Conservation (phyloP, 768 basidiomycete species). For the Phylloporus sp. region DNA sequence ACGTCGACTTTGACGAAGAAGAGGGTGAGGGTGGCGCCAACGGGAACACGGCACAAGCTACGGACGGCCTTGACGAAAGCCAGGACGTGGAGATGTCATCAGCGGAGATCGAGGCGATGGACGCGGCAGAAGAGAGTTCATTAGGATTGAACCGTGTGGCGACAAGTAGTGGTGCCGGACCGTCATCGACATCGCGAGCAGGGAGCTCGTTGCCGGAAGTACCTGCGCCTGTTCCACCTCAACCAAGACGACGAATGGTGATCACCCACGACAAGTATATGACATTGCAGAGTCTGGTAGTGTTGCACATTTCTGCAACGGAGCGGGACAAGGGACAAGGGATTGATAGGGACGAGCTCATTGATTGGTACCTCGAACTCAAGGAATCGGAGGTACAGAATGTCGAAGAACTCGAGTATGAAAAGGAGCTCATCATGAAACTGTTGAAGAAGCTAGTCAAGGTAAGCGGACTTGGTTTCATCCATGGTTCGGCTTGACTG, state of each 20-base stretch:
- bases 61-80: slow-evolving; percentile 44
- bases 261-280: slow-evolving; percentile 97
- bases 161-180: slow-evolving; percentile 29
- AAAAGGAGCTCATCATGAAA: slow-evolving; percentile 87
- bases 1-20: slow-evolving; percentile 95
- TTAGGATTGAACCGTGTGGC: slow-evolving; percentile 36
- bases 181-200: slow-evolving; percentile 30
- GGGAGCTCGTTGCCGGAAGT: slow-evolving; percentile 27
- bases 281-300: slow-evolving; percentile 81
- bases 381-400: slow-evolving; percentile 80
- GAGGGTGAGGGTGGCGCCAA: slow-evolving; percentile 52
- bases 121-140: slow-evolving; percentile 48
- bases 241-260: slow-evolving; percentile 70
- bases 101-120: slow-evolving; percentile 51
- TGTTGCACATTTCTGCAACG: slow-evolving; percentile 71
- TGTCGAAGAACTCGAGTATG: slow-evolving; percentile 83
- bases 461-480: slow-evolving; percentile 39
- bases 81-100: slow-evolving; percentile 62
- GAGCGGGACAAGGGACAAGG: slow-evolving; percentile 76
- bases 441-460: slow-evolving; percentile 87
- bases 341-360: slow-evolving; percentile 83
- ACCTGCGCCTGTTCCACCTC: slow-evolving; percentile 35
- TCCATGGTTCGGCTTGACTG: slow-evolving; percentile 1
- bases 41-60: slow-evolving; percentile 31
- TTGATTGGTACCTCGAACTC: slow-evolving; percentile 94